These are phyloP conservation scores for Ammopiptanthus mongolicus DNA, from an alignment of 306 rosid species.

Conservation along the genomic window DNA sequence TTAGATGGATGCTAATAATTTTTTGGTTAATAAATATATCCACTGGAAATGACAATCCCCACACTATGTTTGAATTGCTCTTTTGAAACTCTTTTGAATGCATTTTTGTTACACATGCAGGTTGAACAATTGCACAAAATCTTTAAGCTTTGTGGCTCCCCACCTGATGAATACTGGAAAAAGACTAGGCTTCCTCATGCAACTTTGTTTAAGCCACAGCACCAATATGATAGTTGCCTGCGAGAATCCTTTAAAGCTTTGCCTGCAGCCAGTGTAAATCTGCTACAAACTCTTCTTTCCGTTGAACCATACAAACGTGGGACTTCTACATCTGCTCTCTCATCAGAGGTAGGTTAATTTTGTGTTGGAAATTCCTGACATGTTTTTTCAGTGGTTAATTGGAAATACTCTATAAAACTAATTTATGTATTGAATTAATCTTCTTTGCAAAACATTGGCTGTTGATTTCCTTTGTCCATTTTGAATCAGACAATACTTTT, in stretches of 20 bases:
- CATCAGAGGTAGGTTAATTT: slow-evolving; percentile 62
- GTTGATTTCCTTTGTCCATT: not conserved
- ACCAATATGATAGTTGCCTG: slow-evolving; percentile 68
- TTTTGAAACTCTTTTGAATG: slow-evolving; percentile 6
- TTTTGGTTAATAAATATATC: slow-evolving; percentile 1
- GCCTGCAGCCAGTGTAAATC: slow-evolving; percentile 42
- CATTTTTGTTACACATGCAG: slow-evolving; percentile 31
- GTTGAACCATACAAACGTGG: slow-evolving; percentile 93
- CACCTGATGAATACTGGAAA: slow-evolving; percentile 93
- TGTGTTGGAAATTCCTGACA: slow-evolving; percentile 9
- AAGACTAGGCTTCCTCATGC: slow-evolving; percentile 80
- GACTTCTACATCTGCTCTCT: slow-evolving; percentile 75
- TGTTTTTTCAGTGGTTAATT: not conserved
- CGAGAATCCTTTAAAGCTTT: slow-evolving; percentile 61
- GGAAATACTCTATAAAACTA: slow-evolving; percentile 11
- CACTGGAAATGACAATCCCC: slow-evolving; percentile 1
- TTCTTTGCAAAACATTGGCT: not conserved
- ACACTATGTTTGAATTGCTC: slow-evolving; percentile 7
- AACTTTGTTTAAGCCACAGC: slow-evolving; percentile 82
- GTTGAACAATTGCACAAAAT: slow-evolving; percentile 97
- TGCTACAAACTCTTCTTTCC: slow-evolving; percentile 81
- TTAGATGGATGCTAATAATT: not conserved
- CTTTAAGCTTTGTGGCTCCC: slow-evolving; percentile 94
- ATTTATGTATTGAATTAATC: not conserved
- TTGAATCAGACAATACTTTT: not conserved